A percentile compares a stretch with the other conserved stretches of the same genome.
Conservation (phyloP, 805 yeast species). For the Metschnikowia lochheadii region DNA sequence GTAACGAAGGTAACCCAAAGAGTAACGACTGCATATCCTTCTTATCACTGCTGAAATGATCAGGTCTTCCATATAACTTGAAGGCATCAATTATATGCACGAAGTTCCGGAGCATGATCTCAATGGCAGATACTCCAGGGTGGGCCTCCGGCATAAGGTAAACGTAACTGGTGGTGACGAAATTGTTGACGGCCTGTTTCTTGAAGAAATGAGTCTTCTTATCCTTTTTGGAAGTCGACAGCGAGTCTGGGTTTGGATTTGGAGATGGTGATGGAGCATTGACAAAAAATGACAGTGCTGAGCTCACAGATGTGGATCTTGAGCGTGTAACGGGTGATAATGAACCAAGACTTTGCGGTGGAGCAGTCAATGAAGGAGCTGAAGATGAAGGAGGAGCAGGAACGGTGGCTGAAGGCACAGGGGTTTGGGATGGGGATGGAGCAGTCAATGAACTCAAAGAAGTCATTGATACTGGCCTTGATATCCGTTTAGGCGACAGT, state of each 20-base stretch:
- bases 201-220: conserved; percentile 21
- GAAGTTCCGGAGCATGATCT: conserved; percentile 66
- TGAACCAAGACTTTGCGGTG: too few species aligned
- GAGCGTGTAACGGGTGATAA: conserved; percentile 11
- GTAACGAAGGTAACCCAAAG: conserved; percentile 72
- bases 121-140: conserved; percentile 67
- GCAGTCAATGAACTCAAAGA: conserved; percentile 19
- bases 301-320: conserved; percentile 21
- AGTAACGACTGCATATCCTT: conserved; percentile 59
- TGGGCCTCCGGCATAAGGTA: conserved; percentile 73
- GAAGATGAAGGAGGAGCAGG: too few species aligned
- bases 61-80: conserved; percentile 71
- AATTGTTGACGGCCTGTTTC: conserved; percentile 24
- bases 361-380: too few species aligned
- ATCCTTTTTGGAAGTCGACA: conserved; percentile 3
- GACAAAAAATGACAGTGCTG: conserved; percentile 30
- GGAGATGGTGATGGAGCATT: conserved; percentile 28
- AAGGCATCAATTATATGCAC: conserved; percentile 70
- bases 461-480: conserved; percentile 18
- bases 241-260: conserved; percentile 16
- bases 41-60: conserved; percentile 70
- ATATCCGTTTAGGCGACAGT: conserved; percentile 14
- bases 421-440: conserved; percentile 10
- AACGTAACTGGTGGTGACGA: conserved; percentile 37
- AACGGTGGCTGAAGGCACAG: neutral